Evolutionary conservation across 495 filamentous ascomycete genomes (phyloP).

Genomic region (Terfezia claveryi): DNA sequence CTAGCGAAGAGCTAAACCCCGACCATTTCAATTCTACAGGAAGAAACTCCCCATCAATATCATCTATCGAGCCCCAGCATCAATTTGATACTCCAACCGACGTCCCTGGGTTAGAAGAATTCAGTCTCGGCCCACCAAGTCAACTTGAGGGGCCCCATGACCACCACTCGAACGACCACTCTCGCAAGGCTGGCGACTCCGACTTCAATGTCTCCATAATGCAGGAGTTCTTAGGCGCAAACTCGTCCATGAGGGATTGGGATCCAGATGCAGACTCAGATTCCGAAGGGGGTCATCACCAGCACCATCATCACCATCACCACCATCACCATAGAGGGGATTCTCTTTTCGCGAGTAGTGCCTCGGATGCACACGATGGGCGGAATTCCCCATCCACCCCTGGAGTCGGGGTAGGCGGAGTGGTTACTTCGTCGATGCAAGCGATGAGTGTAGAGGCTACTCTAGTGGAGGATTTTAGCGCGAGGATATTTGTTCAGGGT

Average conservation of each 20-base stretch:
- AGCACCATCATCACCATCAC: too few species aligned
- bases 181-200: background rate
- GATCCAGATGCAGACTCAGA: background rate
- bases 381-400: too few species aligned
- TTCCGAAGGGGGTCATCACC: background rate
- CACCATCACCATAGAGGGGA: too few species aligned
- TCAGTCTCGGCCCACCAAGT: background rate
- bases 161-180: background rate
- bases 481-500: background rate
- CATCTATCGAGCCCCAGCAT: background rate
- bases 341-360: too few species aligned
- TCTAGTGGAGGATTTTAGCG: background rate
- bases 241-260: background rate
- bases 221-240: background rate
- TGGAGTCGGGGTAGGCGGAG: background rate
- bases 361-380: too few species aligned
- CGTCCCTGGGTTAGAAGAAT: background rate
- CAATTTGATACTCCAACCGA: background rate
- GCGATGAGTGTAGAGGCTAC: background rate
- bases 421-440: background rate
- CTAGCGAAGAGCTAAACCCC: conserved; percentile 2
- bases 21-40: conserved; percentile 8
- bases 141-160: background rate
- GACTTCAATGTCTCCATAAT: background rate
- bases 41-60: background rate